Evolutionary conservation across 2,329 filamentous ascomycete species (phyloP).

Genomic region (Ceratocystis huliohia): DNA sequence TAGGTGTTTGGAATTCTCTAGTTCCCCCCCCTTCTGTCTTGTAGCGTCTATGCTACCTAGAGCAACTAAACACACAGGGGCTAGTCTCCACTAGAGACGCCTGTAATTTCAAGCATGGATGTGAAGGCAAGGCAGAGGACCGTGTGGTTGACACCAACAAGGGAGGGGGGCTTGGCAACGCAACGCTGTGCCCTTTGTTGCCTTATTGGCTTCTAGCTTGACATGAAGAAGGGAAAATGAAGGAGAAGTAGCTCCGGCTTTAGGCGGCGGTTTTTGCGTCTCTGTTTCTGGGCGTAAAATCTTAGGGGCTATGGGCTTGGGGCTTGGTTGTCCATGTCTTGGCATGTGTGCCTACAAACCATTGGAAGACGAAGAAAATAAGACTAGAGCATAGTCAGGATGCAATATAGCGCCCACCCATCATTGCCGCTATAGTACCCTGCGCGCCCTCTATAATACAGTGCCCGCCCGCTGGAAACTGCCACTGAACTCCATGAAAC

Average conservation of each 20-base stretch:
- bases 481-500: background rate
- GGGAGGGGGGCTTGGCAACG: background rate
- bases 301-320: background rate
- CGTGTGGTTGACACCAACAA: background rate
- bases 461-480: background rate
- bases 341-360: background rate
- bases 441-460: background rate
- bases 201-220: background rate
- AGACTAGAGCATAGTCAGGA: background rate
- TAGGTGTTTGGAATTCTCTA: background rate
- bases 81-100: background rate
- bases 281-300: background rate
- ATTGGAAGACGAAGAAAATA: background rate
- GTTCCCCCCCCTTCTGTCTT: background rate
- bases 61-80: too few species aligned
- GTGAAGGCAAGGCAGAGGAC: background rate
- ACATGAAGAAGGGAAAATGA: background rate
- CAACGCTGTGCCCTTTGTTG: background rate
- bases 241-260: background rate
- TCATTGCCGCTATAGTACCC: too few species aligned
- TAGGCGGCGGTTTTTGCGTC: background rate
- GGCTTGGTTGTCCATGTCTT: background rate
- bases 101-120: background rate
- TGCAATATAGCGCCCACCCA: background rate
- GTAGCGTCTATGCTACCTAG: background rate